Base-by-base conservation (phyloP, 352 stramenopile species). In the Pythium scleroteichum region DNA sequence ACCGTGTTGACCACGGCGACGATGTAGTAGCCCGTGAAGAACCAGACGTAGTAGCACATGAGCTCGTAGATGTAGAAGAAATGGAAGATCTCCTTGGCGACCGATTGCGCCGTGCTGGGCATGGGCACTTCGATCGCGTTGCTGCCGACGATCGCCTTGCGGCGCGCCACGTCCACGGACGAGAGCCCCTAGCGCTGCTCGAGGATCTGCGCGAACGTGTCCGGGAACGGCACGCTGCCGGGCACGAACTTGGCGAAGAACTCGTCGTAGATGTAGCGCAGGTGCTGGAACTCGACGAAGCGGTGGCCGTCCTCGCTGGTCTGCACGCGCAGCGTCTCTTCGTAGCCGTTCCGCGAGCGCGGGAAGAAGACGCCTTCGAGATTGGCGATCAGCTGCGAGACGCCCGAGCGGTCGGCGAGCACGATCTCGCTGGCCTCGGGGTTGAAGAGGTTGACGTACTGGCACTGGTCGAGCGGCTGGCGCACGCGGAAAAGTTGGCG, bases 61-160 rank as follows among this genome's bases (percentile, higher is more conserved):
- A 96, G 63, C 87, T 90, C 76, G 64, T 90, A 90, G 49, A 90
- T 76, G 71, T 90, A 88, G 62, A 88, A 88, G 57, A 90, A 82
- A 1, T 78, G 67, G 50, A 88, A 87, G 45, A 87, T 75, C 63
- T 90, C 81, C 53, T 86, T 66, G 8, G 87, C 75, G 45, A 88
- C 29, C 38, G 75, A 86, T 20, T 70, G 64, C 26, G 45, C 49
- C 56, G 72, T 66, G 20, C 73, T 77, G 22, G 80, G 78, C 80
- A 90, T 85, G 47, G 82, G 68, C n/a, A 90, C 76, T 39, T 85
- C 72, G 32, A 90, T 84, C 44, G 76, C 75, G 53, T 90, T 90
- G 54, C 64, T 68, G 29, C 80, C 80, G 16, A 90, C 76, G 20
- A 82, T 68, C 17, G 85, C 72, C 14, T 75, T 64, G 23, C 80